Percentiles rank a stretch among this genome's conserved stretches.
phyloP scores from a whole-genome alignment of 805 yeast genomes.

The Yarrowia deformans region DNA sequence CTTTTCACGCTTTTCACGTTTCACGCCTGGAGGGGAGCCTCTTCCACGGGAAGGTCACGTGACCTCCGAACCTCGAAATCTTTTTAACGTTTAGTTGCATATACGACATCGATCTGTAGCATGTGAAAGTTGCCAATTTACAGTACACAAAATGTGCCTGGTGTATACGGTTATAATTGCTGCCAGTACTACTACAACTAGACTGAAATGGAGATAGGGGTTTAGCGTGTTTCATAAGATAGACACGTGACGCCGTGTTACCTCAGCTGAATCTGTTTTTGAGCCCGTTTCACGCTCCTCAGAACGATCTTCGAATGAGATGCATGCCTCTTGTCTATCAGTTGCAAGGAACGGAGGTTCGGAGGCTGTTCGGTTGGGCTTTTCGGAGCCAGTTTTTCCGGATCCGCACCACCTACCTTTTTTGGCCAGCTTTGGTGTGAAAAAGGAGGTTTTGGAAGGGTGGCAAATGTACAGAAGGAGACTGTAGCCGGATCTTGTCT shows the following conservation, averaged over 20 bases:
- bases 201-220: too few species aligned
- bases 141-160: too few species aligned
- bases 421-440: neutral
- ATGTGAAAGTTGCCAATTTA: constrained; percentile 1
- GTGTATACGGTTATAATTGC: too few species aligned
- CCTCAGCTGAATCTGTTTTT: neutral
- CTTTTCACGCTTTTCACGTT: neutral
- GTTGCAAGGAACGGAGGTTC: neutral
- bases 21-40: too few species aligned
- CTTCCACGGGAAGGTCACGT: neutral
- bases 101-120: constrained; percentile 16
- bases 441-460: constrained; percentile 1
- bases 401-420: constrained; percentile 2
- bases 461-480: constrained; percentile 17
- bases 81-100: constrained; percentile 6
- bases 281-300: neutral
- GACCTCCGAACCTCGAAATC: neutral
- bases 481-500: neutral
- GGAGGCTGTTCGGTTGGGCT: neutral
- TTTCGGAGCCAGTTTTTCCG: constrained; percentile 26
- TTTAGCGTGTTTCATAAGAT: too few species aligned
- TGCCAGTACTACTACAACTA: too few species aligned
- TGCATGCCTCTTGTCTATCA: neutral
- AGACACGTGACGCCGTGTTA: neutral
- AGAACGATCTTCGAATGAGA: neutral